Conservation (phyloP, 140 eudicot species). For the Bidens hawaiensis region DNA sequence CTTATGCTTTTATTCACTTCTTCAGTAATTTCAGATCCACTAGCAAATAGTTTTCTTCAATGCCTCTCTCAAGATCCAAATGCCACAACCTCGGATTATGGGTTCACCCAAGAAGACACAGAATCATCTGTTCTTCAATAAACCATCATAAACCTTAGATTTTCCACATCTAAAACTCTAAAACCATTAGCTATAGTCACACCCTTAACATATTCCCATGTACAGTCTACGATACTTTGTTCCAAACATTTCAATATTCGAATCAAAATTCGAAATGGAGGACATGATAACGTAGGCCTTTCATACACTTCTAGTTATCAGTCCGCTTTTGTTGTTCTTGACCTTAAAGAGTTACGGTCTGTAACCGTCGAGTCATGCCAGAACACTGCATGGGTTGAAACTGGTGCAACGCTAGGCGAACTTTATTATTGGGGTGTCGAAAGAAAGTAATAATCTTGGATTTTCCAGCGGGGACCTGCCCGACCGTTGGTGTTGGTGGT, state of each 20-base stretch:
- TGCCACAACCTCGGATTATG: not conserved
- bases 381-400: conserved; percentile 30
- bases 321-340: conserved; percentile 29
- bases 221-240: conserved; percentile 21
- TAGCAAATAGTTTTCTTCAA: conserved; percentile 7
- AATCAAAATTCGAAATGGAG: conserved; percentile 26
- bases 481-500: conserved; percentile 34
- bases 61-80: conserved; percentile 13
- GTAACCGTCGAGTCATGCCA: conserved; percentile 8
- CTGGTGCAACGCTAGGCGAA: conserved; percentile 38
- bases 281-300: conserved; percentile 33
- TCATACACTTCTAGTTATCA: conserved; percentile 25
- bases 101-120: conserved; percentile 17
- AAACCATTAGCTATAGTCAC: conserved; percentile 8
- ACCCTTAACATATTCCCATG: conserved; percentile 23
- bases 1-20: not conserved
- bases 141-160: conserved; percentile 14
- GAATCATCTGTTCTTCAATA: conserved; percentile 1
- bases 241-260: not conserved
- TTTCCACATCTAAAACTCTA: conserved; percentile 6
- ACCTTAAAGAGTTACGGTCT: conserved; percentile 10
- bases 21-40: conserved; percentile 9
- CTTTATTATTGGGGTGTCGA: conserved; percentile 24
- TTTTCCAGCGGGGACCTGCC: conserved; percentile 30
- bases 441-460: conserved; percentile 19